Percentiles rank a stretch among this genome's conserved stretches.
Conservation (phyloP, 257 asterid genomes). For the Plantago major region DNA sequence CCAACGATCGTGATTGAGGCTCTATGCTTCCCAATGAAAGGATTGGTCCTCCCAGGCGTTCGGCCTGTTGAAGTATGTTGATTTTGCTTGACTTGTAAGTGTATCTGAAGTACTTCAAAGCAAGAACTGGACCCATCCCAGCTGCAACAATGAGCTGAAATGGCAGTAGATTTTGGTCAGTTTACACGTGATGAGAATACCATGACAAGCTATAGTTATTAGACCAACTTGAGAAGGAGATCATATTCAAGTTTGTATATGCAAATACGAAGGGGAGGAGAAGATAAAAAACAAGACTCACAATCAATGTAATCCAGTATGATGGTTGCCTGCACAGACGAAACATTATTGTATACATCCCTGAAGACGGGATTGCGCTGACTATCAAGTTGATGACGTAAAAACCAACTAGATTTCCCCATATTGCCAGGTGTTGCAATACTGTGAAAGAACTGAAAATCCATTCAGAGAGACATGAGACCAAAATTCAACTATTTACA, state of each 20-base stretch:
- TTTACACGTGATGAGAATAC: neutral
- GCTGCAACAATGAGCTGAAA: slow-evolving; percentile 79
- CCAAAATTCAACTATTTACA: slow-evolving; percentile 8
- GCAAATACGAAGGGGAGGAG: slow-evolving; percentile 2
- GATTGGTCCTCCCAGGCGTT: slow-evolving; percentile 93
- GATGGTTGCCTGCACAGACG: slow-evolving; percentile 89
- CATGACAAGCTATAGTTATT: no score
- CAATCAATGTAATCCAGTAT: slow-evolving; percentile 83
- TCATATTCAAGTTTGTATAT: neutral
- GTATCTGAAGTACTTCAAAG: slow-evolving; percentile 87
- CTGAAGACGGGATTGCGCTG: slow-evolving; percentile 79
- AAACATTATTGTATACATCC: slow-evolving; percentile 89
- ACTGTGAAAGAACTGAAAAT: slow-evolving; percentile 73
- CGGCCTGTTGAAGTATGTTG: slow-evolving; percentile 94
- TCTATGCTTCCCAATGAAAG: slow-evolving; percentile 73
- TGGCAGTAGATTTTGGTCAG: slow-evolving; percentile 21
- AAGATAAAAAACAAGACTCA: slow-evolving; percentile 37
- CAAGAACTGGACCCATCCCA: slow-evolving; percentile 94
- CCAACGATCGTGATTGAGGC: slow-evolving; percentile 64
- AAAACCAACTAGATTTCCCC: slow-evolving; percentile 93
- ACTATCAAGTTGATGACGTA: slow-evolving; percentile 87
- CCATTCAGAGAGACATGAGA: neutral
- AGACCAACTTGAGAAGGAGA: no score
- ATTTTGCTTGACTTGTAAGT: slow-evolving; percentile 88
- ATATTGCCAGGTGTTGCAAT: slow-evolving; percentile 85